Evolutionary conservation across 192 early-diverging fungal genomes (phyloP).

Genomic region (Powellomyces hirtus): DNA sequence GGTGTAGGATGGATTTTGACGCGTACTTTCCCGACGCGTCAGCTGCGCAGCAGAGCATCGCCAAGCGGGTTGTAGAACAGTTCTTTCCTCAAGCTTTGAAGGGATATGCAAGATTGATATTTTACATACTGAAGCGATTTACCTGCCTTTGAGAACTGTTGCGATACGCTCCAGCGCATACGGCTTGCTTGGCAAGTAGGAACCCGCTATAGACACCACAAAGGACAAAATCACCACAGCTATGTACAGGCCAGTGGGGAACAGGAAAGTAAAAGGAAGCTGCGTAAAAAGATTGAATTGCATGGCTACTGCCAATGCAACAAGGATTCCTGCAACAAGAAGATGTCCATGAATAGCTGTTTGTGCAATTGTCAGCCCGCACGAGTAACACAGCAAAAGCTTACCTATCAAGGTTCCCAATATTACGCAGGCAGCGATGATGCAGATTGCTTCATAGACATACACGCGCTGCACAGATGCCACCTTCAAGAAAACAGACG

Average conservation of each 20-base stretch:
- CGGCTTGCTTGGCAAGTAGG: constrained; percentile 17
- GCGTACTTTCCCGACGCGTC: no score
- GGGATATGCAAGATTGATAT: no score
- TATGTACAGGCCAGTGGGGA: constrained; percentile 23
- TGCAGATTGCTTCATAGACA: constrained; percentile 34
- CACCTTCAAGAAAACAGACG: constrained; percentile 16
- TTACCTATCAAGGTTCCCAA: constrained; percentile 29
- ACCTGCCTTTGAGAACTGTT: constrained; percentile 21
- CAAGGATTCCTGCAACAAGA: constrained; percentile 10
- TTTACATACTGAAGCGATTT: no score
- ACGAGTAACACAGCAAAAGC: neutral
- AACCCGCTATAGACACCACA: constrained; percentile 25
- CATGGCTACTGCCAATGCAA: constrained; percentile 27
- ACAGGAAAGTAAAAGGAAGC: constrained; percentile 29
- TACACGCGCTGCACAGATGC: constrained; percentile 23
- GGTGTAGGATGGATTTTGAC: no score
- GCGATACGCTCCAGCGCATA: constrained; percentile 28
- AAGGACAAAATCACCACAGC: constrained; percentile 14
- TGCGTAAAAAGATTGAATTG: constrained; percentile 34
- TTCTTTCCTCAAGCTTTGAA: no score
- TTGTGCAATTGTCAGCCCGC: neutral
- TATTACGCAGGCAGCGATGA: constrained; percentile 23
- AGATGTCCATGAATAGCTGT: neutral
- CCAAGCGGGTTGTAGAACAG: no score
- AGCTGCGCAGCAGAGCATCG: no score